Evolutionary conservation across 352 stramenopile genomes (phyloP).

Genomic region (Pythium coloratum): DNA sequence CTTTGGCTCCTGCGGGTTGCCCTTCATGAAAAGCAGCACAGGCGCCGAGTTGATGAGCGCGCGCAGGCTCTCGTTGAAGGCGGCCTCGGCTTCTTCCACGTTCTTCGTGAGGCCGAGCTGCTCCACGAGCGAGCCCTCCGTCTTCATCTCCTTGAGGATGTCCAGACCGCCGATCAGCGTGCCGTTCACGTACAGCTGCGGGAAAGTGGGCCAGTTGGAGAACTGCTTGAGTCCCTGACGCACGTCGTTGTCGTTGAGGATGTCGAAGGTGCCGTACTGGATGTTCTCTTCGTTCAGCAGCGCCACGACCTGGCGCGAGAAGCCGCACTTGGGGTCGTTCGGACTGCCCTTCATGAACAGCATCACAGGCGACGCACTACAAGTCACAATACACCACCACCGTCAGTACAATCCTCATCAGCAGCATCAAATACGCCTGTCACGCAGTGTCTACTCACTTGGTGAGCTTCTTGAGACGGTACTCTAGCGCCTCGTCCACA

Average conservation of each 20-base stretch:
- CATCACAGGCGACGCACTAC: conserved; percentile 90
- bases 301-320: conserved; percentile 93
- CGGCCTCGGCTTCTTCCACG: conserved; percentile 70
- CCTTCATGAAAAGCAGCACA: conserved; percentile 97
- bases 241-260: conserved; percentile 96
- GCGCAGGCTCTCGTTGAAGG: conserved; percentile 84
- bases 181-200: conserved; percentile 98
- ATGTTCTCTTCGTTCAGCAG: conserved; percentile 93
- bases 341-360: conserved; percentile 99
- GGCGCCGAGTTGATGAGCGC: conserved; percentile 85
- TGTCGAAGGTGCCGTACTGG: conserved; percentile 96
- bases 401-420: neutral
- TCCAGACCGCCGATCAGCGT: conserved; percentile 96
- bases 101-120: conserved; percentile 76
- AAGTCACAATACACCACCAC: neutral
- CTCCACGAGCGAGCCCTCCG: conserved; percentile 75
- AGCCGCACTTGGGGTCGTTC: conserved; percentile 94
- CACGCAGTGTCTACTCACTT: conserved; percentile 36
- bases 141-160: conserved; percentile 97
- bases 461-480: conserved; percentile 82
- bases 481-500: conserved; percentile 66
- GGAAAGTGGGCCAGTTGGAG: conserved; percentile 98
- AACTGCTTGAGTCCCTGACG: conserved; percentile 96
- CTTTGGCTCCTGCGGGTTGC: conserved; percentile 83
- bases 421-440: neutral